A percentile compares a stretch with the other conserved stretches of the same genome.
Evolutionary conservation across 176 grass and related monocot genomes (phyloP).

Genomic region (Pontederia crassipes): DNA sequence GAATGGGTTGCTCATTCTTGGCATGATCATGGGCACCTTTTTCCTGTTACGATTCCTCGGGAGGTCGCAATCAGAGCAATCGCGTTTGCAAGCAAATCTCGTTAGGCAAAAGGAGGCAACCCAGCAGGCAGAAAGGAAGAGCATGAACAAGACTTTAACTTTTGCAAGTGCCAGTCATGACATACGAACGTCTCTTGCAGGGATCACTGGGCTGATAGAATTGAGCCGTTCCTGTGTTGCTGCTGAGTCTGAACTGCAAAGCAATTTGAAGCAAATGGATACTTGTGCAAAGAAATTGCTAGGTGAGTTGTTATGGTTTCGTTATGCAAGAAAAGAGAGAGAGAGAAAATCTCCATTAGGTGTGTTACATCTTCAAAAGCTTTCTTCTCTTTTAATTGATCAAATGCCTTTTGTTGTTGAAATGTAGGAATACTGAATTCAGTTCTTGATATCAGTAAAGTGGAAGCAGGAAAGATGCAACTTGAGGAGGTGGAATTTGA

Average conservation of each 20-base stretch:
- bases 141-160: constrained; percentile 89
- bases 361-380: no score
- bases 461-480: constrained; percentile 75
- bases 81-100: constrained; percentile 35
- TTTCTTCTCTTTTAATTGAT: not conserved
- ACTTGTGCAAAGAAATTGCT: constrained; percentile 46
- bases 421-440: constrained; percentile 56
- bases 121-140: constrained; percentile 65
- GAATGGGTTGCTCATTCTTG: not conserved
- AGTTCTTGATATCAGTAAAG: constrained; percentile 62
- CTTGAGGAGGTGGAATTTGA: constrained; percentile 53
- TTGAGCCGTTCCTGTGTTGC: constrained; percentile 20
- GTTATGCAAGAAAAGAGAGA: no score
- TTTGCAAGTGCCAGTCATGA: constrained; percentile 64
- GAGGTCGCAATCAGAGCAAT: constrained; percentile 14
- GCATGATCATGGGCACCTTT: constrained; percentile 1
- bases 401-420: not conserved
- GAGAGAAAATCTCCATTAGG: no score
- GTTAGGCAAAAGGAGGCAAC: constrained; percentile 51
- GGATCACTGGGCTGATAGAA: constrained; percentile 37
- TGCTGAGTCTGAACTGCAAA: constrained; percentile 15
- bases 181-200: constrained; percentile 38
- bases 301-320: constrained; percentile 28
- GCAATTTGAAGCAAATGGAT: constrained; percentile 40
- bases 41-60: not conserved